A percentile compares a stretch with the other conserved stretches of the same genome.
These are phyloP conservation scores for Panicum miliaceum DNA, from an alignment of 176 grass and related monocot genomes.

Conservation along the genomic window DNA sequence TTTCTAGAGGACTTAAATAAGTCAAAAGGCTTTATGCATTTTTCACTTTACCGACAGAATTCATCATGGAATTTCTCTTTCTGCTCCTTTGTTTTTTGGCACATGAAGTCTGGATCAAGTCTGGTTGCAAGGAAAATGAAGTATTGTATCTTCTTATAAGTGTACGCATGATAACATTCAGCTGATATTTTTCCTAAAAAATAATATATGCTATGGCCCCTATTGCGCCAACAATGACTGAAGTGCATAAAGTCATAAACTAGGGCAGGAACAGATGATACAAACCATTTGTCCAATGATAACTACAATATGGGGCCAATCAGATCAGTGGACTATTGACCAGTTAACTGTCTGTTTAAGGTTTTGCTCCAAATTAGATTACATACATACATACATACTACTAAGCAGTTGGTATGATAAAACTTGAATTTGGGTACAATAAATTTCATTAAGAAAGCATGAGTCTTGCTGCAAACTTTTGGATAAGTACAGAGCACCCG, in stretches of 20 bases:
- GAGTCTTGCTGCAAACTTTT: not conserved
- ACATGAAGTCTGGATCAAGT: not conserved
- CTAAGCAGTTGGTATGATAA: not conserved
- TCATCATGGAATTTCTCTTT: slow-evolving; percentile 9
- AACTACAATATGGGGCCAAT: not conserved
- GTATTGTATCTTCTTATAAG: slow-evolving; percentile 29
- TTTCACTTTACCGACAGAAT: slow-evolving; percentile 44
- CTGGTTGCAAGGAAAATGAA: slow-evolving; percentile 8
- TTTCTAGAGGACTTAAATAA: slow-evolving; percentile 15
- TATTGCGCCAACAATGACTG: slow-evolving; percentile 32
- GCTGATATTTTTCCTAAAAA: slow-evolving; percentile 7
- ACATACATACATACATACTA: too few relatives aligned
- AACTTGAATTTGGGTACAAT: not conserved
- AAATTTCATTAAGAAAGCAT: not conserved
- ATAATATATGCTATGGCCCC: slow-evolving; percentile 27
- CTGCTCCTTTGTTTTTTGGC: slow-evolving; percentile 12
- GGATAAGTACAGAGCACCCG: not conserved
- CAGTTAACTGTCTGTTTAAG: not conserved
- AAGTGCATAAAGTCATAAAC: not conserved
- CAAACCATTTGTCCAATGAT: slow-evolving; percentile 30
- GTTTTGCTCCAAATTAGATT: not conserved
- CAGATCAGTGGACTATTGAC: too few relatives aligned
- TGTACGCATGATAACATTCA: slow-evolving; percentile 17
- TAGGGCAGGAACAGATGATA: slow-evolving; percentile 30
- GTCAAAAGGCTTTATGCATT: slow-evolving; percentile 40